These are phyloP conservation scores for Bryum argenteum DNA, from an alignment of 225 moss, liverwort and hornwort species.

Conservation along the genomic window DNA sequence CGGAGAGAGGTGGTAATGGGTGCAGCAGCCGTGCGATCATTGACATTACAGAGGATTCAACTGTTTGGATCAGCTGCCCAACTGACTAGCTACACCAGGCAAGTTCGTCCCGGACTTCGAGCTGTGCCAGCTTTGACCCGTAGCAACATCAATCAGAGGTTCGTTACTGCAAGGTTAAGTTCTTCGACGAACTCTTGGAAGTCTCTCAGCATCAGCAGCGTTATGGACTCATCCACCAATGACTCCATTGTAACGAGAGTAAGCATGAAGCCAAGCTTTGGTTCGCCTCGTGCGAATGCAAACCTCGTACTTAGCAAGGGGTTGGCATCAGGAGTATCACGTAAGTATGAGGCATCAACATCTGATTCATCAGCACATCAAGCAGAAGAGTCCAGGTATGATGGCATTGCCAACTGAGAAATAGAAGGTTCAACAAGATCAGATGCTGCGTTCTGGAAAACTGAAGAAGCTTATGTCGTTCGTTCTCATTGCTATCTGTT, in stretches of 20 bases:
- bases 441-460: too few species aligned
- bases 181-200: conserved; percentile 30
- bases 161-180: conserved; percentile 22
- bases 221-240: conserved; percentile 31
- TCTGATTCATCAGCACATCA: conserved; percentile 32
- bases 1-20: conserved; percentile 26
- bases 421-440: too few species aligned
- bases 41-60: conserved; percentile 31
- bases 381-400: conserved; percentile 33
- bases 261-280: conserved; percentile 29
- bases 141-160: conserved; percentile 19
- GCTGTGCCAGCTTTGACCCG: conserved; percentile 24
- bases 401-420: too few species aligned
- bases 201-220: conserved; percentile 39
- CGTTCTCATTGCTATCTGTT: neutral
- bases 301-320: conserved; percentile 19
- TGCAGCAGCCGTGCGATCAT: conserved; percentile 24
- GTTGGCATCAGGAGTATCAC: conserved; percentile 23
- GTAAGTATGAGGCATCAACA: conserved; percentile 32
- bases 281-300: conserved; percentile 23
- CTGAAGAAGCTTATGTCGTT: too few species aligned
- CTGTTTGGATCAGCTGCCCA: conserved; percentile 25
- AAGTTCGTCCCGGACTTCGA: conserved; percentile 26
- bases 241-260: conserved; percentile 33
- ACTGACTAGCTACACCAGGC: conserved; percentile 17